phyloP scores from a whole-genome alignment of 2,329 filamentous ascomycete species.

The Aspergillus versicolor region DNA sequence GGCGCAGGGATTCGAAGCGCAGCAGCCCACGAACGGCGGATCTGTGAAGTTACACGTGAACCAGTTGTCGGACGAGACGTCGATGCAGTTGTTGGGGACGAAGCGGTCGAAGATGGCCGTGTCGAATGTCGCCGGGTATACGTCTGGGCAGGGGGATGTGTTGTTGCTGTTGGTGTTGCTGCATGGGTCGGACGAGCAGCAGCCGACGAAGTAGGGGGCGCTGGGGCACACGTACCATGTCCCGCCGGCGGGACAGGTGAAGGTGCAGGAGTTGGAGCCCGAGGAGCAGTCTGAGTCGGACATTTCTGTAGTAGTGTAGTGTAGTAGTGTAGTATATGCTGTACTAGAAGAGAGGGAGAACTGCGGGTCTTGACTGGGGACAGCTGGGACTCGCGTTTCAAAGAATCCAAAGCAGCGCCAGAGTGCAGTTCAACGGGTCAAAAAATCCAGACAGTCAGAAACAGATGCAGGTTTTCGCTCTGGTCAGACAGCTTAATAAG shows the following conservation, averaged over 20 bases:
- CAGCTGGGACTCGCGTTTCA: not conserved
- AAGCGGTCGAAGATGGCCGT: conserved; percentile 6
- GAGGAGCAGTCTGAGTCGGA: not conserved
- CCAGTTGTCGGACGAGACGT: not conserved
- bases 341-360: no score
- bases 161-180: conserved; percentile 1
- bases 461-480: no score
- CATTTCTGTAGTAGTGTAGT: not conserved
- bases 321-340: no score
- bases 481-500: no score
- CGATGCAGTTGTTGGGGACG: conserved; percentile 4
- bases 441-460: no score
- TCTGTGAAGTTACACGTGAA: conserved; percentile 6
- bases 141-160: conserved; percentile 53
- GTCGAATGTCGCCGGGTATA: conserved; percentile 27
- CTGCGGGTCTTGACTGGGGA: no score
- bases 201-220: conserved; percentile 25
- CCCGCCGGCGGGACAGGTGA: conserved; percentile 23
- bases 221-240: conserved; percentile 23
- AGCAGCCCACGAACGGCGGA: conserved; percentile 10
- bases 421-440: not conserved
- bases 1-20: not conserved
- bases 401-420: not conserved
- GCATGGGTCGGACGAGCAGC: conserved; percentile 26
- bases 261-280: conserved; percentile 10